Base-by-base conservation (phyloP, 78 protist genomes). In the Bodo saltans region DNA sequence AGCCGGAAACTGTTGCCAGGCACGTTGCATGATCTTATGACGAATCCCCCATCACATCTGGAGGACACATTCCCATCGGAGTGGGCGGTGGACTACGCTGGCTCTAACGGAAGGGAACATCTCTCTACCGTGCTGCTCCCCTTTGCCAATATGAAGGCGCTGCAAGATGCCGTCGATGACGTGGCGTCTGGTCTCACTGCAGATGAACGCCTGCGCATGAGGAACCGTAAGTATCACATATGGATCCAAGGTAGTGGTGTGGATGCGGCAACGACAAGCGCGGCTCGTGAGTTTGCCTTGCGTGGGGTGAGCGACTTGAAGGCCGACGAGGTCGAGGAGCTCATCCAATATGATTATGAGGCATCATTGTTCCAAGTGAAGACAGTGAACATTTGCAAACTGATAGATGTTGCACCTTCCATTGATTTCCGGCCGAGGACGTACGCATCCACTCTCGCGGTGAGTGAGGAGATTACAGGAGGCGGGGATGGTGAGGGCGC, bases 11-110 rank as follows among this genome's bases (percentile, higher is more conserved):
- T 79, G 72, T 21, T 79, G 25, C 84, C 84, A 52, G 33, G 32
- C 32, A 52, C 69, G 42, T 74, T 53, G 30, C 84, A 12, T 21
- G 38, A 68, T 3, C 25, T 79, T 23, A 79, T 79, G 84, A 3
- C 12, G 25, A 33, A 29, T 74, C 12, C 74, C 17, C 17, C n/a
- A 17, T 8, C 60, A 8, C n/a, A 47, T 47, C n/a, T 47, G 60
- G 17, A 47, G 60, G 60, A 47, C 17, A 47, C 60, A 47, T 47
- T 47, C 60, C n/a, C 60, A 17, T 17, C n/a, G n/a, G 60, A 47
- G 60, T 47, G 60, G 60, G 8, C 60, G 8, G 60, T 47, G n/a
- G 60, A 47, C 17, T 47, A 23, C 60, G 60, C 60, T 17, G 60
- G 60, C 8, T 47, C 60, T 8, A 47, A 17, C 17, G 60, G 60